Evolutionary conservation across 805 yeast genomes (phyloP).

Genomic region (Candida lessepsii): DNA sequence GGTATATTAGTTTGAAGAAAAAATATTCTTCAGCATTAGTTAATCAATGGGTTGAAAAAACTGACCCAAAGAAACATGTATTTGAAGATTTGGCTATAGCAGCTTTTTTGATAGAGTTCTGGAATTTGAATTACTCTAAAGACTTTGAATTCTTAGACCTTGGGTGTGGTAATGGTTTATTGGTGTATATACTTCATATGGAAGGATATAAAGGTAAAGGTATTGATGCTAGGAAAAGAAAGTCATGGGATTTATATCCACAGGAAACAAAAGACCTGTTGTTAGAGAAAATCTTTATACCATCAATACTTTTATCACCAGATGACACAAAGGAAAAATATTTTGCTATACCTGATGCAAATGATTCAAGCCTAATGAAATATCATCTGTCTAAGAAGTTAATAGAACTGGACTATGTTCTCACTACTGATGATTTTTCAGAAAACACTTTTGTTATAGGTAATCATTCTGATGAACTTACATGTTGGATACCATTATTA

Average conservation of each 20-base stretch:
- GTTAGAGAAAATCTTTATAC: constrained; percentile 80
- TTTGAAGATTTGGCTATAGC: constrained; percentile 96
- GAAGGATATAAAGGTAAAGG: constrained; percentile 87
- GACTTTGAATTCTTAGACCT: constrained; percentile 77
- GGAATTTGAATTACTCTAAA: constrained; percentile 52
- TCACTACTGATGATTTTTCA: constrained; percentile 65
- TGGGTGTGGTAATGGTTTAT: constrained; percentile 93
- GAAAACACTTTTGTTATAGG: constrained; percentile 81
- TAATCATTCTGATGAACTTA: constrained; percentile 91
- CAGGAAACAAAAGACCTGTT: constrained; percentile 54
- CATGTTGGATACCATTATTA: constrained; percentile 91
- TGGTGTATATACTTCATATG: constrained; percentile 67
- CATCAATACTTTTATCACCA: constrained; percentile 66
- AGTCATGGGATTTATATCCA: constrained; percentile 83
- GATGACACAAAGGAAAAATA: constrained; percentile 66
- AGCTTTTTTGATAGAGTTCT: constrained; percentile 84
- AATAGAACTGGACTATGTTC: constrained; percentile 48
- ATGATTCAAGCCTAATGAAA: constrained; percentile 45
- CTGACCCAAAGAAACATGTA: constrained; percentile 94
- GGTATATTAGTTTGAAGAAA: constrained; percentile 76
- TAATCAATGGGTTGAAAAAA: constrained; percentile 85
- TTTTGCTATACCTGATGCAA: constrained; percentile 48
- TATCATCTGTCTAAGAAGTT: constrained; percentile 55
- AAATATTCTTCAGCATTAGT: constrained; percentile 75
- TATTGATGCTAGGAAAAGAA: constrained; percentile 84